A percentile compares a stretch with the other conserved stretches of the same genome.
Evolutionary conservation across 179 eudicot species (phyloP).

Genomic region (Spinacia oleracea): DNA sequence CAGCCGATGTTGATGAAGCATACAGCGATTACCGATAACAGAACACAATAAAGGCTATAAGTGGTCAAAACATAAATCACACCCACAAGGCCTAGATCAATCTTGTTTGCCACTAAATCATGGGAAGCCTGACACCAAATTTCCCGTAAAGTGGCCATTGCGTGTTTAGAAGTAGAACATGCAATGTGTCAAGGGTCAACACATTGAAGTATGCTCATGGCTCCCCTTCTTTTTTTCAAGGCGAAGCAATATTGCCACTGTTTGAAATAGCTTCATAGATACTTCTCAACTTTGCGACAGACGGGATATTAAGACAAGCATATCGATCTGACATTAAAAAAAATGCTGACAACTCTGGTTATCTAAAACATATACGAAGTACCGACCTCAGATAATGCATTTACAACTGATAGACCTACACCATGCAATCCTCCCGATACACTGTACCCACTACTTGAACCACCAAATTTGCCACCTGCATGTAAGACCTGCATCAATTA

Average conservation of each 20-base stretch:
- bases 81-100: not conserved
- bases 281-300: not conserved
- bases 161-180: not conserved
- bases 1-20: slow-evolving; percentile 1
- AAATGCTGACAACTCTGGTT: not conserved
- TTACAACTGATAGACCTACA: slow-evolving; percentile 94
- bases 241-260: not conserved
- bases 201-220: not conserved
- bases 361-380: not conserved
- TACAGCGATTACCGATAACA: not conserved
- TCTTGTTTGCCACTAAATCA: not conserved
- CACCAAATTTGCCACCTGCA: slow-evolving; percentile 99
- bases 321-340: not conserved
- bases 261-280: not conserved
- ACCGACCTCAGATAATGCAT: slow-evolving; percentile 91
- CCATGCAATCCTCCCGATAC: slow-evolving; percentile 99
- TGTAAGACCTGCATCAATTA: slow-evolving; percentile 77
- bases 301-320: not conserved
- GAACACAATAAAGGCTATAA: not conserved
- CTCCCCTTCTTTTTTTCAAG: not conserved
- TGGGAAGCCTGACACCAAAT: slow-evolving; percentile 3
- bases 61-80: not conserved
- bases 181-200: slow-evolving; percentile 1
- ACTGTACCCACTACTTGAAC: slow-evolving; percentile 92
- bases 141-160: not conserved